phyloP scores from a whole-genome alignment of 768 basidiomycete species.

The Lactifluus piperatus region DNA sequence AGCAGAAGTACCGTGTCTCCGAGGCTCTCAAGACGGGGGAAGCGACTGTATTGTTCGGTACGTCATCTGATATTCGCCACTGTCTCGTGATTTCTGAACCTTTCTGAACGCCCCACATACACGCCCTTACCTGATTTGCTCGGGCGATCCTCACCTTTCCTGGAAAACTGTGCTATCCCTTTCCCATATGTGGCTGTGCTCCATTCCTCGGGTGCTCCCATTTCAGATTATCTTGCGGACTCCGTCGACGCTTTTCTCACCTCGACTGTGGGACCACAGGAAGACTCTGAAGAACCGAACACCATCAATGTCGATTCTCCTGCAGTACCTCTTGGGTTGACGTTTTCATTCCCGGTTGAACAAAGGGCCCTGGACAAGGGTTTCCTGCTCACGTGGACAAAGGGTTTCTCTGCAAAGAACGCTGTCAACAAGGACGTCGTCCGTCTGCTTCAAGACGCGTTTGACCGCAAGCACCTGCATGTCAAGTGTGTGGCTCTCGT shows the following conservation, averaged over 20 bases:
- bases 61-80: conserved; percentile 14
- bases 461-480: conserved; percentile 85
- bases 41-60: conserved; percentile 79
- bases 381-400: conserved; percentile 90
- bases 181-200: not conserved
- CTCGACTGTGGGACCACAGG: conserved; percentile 26
- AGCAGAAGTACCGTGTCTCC: conserved; percentile 96
- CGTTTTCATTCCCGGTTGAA: conserved; percentile 97
- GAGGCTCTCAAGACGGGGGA: conserved; percentile 91
- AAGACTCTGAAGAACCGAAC: not conserved
- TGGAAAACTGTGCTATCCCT: not conserved
- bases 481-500: conserved; percentile 89
- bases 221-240: conserved; percentile 90
- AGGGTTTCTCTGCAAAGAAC: conserved; percentile 90
- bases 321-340: conserved; percentile 69
- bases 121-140: not conserved
- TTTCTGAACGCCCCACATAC: not conserved
- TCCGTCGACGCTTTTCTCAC: conserved; percentile 95
- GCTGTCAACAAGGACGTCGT: conserved; percentile 88
- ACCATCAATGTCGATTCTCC: conserved; percentile 33
- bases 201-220: not conserved
- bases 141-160: not conserved
- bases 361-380: conserved; percentile 90
- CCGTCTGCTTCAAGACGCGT: conserved; percentile 81
- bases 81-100: not conserved